phyloP scores from a whole-genome alignment of 208 protist genomes.

The Trypanosoma vivax region DNA sequence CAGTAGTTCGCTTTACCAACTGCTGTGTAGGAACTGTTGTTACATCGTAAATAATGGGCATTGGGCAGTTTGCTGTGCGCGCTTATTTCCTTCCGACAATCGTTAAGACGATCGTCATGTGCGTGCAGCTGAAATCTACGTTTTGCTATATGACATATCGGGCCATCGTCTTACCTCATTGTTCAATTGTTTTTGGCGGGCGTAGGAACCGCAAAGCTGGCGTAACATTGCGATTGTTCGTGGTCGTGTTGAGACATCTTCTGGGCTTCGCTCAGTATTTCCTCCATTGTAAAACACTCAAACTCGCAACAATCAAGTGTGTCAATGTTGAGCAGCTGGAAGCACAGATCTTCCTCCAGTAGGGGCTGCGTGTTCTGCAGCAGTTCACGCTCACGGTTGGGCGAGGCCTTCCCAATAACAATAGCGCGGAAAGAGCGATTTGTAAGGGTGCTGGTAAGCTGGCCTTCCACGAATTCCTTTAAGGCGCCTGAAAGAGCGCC shows the following conservation, averaged over 20 bases:
- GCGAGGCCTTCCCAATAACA: conserved; percentile 27
- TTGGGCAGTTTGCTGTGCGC: too few species aligned
- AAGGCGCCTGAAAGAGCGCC: conserved; percentile 33
- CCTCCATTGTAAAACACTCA: conserved; percentile 42
- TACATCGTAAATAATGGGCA: too few species aligned
- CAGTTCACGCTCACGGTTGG: conserved; percentile 11
- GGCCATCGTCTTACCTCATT: too few species aligned
- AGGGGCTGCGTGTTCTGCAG: conserved; percentile 16
- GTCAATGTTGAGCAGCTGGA: conserved; percentile 45
- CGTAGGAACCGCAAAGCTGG: conserved; percentile 56
- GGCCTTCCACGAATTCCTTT: conserved; percentile 29
- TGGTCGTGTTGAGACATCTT: conserved; percentile 21
- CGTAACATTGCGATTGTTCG: conserved; percentile 17
- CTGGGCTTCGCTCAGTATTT: conserved; percentile 37
- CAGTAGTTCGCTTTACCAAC: too few species aligned
- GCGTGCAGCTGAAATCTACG: too few species aligned
- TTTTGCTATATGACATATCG: too few species aligned
- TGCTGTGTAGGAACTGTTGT: too few species aligned
- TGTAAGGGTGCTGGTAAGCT: conserved; percentile 21
- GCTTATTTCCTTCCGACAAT: too few species aligned
- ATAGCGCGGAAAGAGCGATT: conserved; percentile 40
- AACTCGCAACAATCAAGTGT: conserved; percentile 32
- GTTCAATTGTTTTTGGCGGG: conserved; percentile 11
- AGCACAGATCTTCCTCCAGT: conserved; percentile 24
- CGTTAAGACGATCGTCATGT: too few species aligned